These are phyloP conservation scores for Protomyces macrosporus DNA, from an alignment of 1,139 yeast genomes.

Conservation along the genomic window DNA sequence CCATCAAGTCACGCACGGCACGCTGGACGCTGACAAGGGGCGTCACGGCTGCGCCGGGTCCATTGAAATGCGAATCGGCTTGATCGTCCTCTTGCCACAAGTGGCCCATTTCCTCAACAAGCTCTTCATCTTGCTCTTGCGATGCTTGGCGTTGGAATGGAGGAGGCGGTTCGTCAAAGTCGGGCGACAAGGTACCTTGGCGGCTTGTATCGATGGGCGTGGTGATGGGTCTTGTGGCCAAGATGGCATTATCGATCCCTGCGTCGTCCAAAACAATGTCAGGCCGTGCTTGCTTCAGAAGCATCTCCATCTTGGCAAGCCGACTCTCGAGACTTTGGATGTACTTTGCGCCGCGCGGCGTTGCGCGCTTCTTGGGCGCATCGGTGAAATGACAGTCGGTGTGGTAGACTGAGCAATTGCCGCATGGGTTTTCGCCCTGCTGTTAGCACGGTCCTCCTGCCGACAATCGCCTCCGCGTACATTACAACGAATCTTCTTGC, in stretches of 20 bases:
- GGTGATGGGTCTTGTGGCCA: not conserved
- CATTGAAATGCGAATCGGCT: not conserved
- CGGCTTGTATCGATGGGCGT: not conserved
- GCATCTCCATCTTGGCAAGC: constrained; percentile 38
- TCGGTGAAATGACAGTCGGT: constrained; percentile 37
- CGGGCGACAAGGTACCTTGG: not conserved
- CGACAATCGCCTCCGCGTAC: constrained; percentile 50
- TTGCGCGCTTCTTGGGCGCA: constrained; percentile 37
- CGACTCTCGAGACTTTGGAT: constrained; percentile 37
- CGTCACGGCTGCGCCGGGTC: not conserved
- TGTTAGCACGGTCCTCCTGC: constrained; percentile 56
- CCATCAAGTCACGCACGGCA: constrained; percentile 1
- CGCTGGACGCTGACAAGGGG: not conserved
- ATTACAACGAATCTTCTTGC: constrained; percentile 66
- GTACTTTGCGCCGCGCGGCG: constrained; percentile 32
- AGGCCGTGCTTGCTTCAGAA: constrained; percentile 35
- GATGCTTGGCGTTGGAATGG: not conserved
- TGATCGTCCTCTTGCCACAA: not conserved
- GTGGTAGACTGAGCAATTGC: constrained; percentile 24
- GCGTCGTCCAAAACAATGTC: constrained; percentile 8
- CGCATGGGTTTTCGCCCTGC: constrained; percentile 36
- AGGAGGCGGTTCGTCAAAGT: not conserved
- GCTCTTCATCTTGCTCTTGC: not conserved
- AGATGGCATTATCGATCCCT: not conserved
- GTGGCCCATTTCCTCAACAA: constrained; percentile 13